Conservation (phyloP, 495 filamentous ascomycete species). For the Neurospora intermedia region DNA sequence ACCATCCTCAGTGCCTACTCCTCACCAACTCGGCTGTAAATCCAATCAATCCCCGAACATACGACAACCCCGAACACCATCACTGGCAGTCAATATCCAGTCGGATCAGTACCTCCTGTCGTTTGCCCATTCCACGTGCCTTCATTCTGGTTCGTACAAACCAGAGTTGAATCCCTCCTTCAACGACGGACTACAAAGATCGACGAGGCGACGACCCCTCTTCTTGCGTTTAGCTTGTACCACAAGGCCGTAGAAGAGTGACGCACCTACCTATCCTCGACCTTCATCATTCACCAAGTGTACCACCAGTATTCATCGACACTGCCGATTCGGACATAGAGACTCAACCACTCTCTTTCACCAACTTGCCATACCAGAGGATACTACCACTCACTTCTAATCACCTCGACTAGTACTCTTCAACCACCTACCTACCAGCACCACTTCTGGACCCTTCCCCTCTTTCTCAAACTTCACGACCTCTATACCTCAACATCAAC, state of each 20-base stretch:
- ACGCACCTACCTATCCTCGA: neutral
- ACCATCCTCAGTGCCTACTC: neutral
- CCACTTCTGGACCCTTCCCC: neutral
- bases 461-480: neutral
- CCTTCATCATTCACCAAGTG: no score
- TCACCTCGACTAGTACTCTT: no score
- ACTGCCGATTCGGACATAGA: no score
- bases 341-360: no score
- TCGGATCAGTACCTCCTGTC: neutral
- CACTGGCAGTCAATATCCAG: neutral
- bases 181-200: neutral
- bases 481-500: neutral
- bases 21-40: no score
- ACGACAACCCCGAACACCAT: no score
- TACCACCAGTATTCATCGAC: no score
- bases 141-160: neutral
- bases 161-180: neutral
- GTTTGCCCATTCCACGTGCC: neutral
- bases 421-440: no score
- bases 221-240: neutral
- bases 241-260: neutral
- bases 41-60: no score
- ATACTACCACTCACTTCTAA: no score
- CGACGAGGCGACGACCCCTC: neutral
- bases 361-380: no score